Evolutionary conservation across 176 grass and related monocot genomes (phyloP).

Genomic region (Cocos nucifera): DNA sequence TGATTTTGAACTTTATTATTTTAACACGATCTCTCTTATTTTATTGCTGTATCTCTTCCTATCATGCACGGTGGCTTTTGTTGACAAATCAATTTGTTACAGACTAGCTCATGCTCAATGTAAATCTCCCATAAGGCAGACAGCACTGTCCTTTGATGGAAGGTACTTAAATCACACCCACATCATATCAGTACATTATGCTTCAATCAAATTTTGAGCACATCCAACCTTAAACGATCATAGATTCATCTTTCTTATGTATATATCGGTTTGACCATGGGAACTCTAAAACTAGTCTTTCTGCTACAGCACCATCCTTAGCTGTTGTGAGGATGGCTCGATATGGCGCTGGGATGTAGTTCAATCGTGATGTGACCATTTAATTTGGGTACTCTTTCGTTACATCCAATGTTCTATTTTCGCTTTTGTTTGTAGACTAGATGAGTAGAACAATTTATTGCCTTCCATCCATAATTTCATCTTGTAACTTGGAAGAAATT

Average conservation of each 20-base stretch:
- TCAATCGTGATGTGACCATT: not conserved
- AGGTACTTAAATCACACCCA: slow-evolving; percentile 31
- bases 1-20: too few species aligned
- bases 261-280: not conserved
- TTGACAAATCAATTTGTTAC: not conserved
- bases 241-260: not conserved
- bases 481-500: too few species aligned
- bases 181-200: too few species aligned
- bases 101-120: slow-evolving; percentile 57
- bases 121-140: slow-evolving; percentile 78
- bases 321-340: slow-evolving; percentile 58
- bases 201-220: too few species aligned
- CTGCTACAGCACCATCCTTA: slow-evolving; percentile 71
- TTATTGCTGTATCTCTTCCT: not conserved
- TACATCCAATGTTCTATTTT: too few species aligned
- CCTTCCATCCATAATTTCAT: too few species aligned
- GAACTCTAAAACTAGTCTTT: not conserved
- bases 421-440: too few species aligned
- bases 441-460: too few species aligned
- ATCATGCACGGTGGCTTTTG: slow-evolving; percentile 12
- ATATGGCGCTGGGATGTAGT: slow-evolving; percentile 79
- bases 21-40: not conserved
- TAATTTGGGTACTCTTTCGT: too few species aligned
- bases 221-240: too few species aligned
- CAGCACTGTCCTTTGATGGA: slow-evolving; percentile 71